Conservation (phyloP, 202 grass and related monocot species). For the Setaria italica region DNA sequence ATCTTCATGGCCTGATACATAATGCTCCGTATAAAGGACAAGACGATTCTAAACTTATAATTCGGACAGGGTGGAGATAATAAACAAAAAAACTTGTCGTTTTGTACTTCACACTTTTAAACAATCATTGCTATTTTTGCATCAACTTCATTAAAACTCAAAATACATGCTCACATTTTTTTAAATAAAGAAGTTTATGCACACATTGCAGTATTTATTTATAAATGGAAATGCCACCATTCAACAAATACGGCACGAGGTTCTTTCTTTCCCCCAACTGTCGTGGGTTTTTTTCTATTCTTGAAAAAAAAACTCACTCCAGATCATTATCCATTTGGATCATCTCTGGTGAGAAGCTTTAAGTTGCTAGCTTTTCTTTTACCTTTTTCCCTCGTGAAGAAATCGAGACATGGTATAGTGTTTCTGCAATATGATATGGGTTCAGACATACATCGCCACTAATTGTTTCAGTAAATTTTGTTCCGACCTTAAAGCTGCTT, state of each 20-base stretch:
- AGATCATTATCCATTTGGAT: neutral
- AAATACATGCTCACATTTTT: too few species aligned
- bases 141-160: neutral
- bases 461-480: neutral
- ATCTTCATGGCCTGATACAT: slow-evolving; percentile 20
- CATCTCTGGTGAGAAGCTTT: neutral
- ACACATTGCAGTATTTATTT: neutral
- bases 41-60: neutral
- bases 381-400: neutral
- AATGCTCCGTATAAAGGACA: neutral
- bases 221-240: neutral
- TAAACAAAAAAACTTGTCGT: neutral
- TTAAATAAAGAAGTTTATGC: too few species aligned
- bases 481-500: neutral
- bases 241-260: neutral
- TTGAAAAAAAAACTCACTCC: neutral
- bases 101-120: neutral
- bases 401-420: neutral
- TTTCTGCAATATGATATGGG: neutral
- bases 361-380: neutral
- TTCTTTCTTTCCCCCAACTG: neutral
- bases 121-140: neutral
- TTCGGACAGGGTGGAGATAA: neutral
- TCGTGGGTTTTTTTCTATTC: neutral
- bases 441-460: neutral